A percentile compares a stretch with the other conserved stretches of the same genome.
Conservation (phyloP, 2,329 filamentous ascomycete species). For the Aspergillus pseudoterreus region DNA sequence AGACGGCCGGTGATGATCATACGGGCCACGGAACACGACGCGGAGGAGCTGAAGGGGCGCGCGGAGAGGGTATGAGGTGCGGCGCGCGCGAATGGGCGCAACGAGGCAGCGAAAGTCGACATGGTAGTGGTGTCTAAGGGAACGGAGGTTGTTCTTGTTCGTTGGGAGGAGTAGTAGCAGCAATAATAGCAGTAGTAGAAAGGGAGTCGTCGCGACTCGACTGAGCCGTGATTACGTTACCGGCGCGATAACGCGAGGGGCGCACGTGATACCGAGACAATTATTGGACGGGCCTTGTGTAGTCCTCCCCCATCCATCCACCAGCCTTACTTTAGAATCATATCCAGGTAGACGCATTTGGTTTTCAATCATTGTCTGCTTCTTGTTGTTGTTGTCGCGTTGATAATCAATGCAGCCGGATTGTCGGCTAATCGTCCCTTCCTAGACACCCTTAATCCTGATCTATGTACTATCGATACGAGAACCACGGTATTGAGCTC, state of each 20-base stretch:
- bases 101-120: constrained; percentile 51
- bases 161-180: not conserved
- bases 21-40: constrained; percentile 63
- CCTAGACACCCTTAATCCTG: not conserved
- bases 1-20: constrained; percentile 87
- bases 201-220: not conserved
- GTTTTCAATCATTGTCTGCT: no score
- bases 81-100: constrained; percentile 48
- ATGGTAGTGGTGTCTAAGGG: constrained; percentile 16
- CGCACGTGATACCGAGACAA: constrained; percentile 2
- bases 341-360: no score
- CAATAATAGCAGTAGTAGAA: not conserved
- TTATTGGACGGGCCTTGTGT: not conserved
- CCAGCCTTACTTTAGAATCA: not conserved
- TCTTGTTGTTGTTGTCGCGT: no score
- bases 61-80: constrained; percentile 37
- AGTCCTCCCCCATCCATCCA: not conserved
- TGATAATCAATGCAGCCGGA: no score
- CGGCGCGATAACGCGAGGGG: not conserved
- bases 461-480: constrained; percentile 10
- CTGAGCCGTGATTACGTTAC: constrained; percentile 2
- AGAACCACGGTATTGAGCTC: constrained; percentile 1
- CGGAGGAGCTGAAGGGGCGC: constrained; percentile 72
- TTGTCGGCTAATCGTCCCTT: no score
- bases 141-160: not conserved